These are phyloP conservation scores for Alternaria longipes DNA, from an alignment of 2,329 filamentous ascomycete genomes.

Conservation along the genomic window DNA sequence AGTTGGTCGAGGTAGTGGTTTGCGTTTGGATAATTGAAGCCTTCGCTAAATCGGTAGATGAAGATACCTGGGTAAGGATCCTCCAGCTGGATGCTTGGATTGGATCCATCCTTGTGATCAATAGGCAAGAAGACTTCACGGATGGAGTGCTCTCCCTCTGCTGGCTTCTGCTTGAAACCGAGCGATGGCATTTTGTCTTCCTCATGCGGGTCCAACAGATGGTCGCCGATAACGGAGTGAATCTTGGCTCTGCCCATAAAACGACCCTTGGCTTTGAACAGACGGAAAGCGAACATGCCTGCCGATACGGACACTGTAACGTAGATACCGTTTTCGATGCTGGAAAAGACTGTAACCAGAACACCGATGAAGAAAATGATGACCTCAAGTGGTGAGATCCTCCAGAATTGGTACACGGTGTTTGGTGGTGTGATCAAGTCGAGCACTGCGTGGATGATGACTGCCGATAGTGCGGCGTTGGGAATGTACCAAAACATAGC, in stretches of 20 bases:
- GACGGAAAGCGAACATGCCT: slow-evolving; percentile 81
- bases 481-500: slow-evolving; percentile 96
- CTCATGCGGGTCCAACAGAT: slow-evolving; percentile 63
- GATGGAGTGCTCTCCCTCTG: slow-evolving; percentile 55
- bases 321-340: slow-evolving; percentile 94
- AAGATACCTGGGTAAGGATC: slow-evolving; percentile 92
- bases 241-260: slow-evolving; percentile 88
- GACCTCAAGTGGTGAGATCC: slow-evolving; percentile 87
- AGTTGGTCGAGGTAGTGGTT: slow-evolving; percentile 84
- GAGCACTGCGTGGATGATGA: slow-evolving; percentile 96
- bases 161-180: slow-evolving; percentile 28
- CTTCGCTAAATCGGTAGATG: slow-evolving; percentile 95
- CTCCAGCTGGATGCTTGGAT: slow-evolving; percentile 79
- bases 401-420: slow-evolving; percentile 95
- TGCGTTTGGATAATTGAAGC: slow-evolving; percentile 96
- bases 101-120: slow-evolving; percentile 86
- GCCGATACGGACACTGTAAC: slow-evolving; percentile 80
- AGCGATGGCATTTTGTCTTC: slow-evolving; percentile 33
- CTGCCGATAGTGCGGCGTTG: slow-evolving; percentile 78
- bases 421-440: slow-evolving; percentile 93
- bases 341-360: slow-evolving; percentile 84
- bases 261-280: slow-evolving; percentile 81
- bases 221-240: slow-evolving; percentile 85
- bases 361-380: slow-evolving; percentile 95
- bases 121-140: slow-evolving; percentile 89